These are phyloP conservation scores for Heteromeles arbutifolia DNA, from an alignment of 306 rosid species.

Conservation along the genomic window DNA sequence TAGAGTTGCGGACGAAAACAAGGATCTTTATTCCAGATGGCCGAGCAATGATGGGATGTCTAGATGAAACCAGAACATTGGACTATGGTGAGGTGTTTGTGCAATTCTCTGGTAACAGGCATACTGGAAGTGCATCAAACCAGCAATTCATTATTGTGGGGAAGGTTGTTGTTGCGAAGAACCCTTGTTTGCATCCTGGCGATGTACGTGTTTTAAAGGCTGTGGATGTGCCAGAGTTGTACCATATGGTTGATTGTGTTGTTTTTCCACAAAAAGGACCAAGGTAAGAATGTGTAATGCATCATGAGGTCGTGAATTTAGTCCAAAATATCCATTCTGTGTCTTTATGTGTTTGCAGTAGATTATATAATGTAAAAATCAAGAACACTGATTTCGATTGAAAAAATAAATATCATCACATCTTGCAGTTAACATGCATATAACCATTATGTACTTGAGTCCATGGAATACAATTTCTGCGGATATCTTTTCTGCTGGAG, in stretches of 20 bases:
- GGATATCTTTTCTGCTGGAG: too few relatives aligned
- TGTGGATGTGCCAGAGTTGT: constrained; percentile 53
- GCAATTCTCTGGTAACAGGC: constrained; percentile 34
- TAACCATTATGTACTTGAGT: background rate
- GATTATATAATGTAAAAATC: background rate
- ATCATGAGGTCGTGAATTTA: too few relatives aligned
- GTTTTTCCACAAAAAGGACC: constrained; percentile 69
- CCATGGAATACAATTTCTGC: background rate
- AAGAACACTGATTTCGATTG: background rate
- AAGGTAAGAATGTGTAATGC: constrained; percentile 29
- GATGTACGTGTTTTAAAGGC: constrained; percentile 75
- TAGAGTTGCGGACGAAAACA: constrained; percentile 55
- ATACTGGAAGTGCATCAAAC: constrained; percentile 2
- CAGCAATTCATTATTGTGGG: constrained; percentile 11
- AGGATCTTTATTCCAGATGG: constrained; percentile 69
- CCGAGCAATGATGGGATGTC: constrained; percentile 90
- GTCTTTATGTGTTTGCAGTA: background rate
- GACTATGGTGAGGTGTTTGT: constrained; percentile 82
- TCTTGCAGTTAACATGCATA: background rate
- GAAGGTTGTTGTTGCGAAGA: constrained; percentile 65
- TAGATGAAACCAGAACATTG: constrained; percentile 73
- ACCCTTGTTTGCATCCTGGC: constrained; percentile 81
- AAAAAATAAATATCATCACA: too few relatives aligned
- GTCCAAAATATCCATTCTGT: background rate
- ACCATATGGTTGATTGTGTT: constrained; percentile 78